These are phyloP conservation scores for Nepenthes gracilis DNA, from an alignment of 148 eudicot genomes.

Conservation along the genomic window DNA sequence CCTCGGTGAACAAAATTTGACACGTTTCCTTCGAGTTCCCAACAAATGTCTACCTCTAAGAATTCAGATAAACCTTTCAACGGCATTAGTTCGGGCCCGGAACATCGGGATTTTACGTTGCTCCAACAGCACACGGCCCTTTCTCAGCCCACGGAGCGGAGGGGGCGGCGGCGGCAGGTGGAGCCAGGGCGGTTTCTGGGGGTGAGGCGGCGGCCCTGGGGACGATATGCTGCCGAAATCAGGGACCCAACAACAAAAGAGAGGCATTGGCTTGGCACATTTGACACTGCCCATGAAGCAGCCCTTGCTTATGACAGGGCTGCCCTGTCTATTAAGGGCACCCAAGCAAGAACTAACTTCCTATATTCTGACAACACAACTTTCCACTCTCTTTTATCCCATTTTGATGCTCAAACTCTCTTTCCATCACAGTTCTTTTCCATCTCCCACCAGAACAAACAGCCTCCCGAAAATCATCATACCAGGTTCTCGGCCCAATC, in stretches of 20 bases:
- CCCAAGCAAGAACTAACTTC: slow-evolving; percentile 88
- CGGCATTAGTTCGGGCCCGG: too few relatives aligned
- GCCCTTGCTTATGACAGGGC: slow-evolving; percentile 97
- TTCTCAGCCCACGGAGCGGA: slow-evolving; percentile 24
- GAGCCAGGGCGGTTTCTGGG: slow-evolving; percentile 87
- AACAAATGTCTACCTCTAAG: too few relatives aligned
- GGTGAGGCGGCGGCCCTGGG: slow-evolving; percentile 87
- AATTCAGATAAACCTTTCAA: too few relatives aligned
- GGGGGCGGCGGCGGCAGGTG: slow-evolving; percentile 52
- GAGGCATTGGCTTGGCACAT: slow-evolving; percentile 94
- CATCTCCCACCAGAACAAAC: neutral
- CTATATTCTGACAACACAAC: slow-evolving; percentile 51
- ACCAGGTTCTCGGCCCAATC: neutral
- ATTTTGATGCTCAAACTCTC: slow-evolving; percentile 29
- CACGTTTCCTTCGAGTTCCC: too few relatives aligned
- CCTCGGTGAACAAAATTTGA: too few relatives aligned
- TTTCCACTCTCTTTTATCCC: slow-evolving; percentile 31
- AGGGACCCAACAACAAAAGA: slow-evolving; percentile 90
- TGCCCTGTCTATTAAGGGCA: slow-evolving; percentile 87
- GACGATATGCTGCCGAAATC: slow-evolving; percentile 89
- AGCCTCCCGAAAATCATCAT: neutral
- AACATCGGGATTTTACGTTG: too few relatives aligned
- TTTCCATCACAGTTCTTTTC: slow-evolving; percentile 9
- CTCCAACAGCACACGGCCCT: too few relatives aligned
- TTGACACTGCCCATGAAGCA: slow-evolving; percentile 97